Conservation (phyloP, 1,284 basidiomycete species). For the Naganishia cerealis region DNA sequence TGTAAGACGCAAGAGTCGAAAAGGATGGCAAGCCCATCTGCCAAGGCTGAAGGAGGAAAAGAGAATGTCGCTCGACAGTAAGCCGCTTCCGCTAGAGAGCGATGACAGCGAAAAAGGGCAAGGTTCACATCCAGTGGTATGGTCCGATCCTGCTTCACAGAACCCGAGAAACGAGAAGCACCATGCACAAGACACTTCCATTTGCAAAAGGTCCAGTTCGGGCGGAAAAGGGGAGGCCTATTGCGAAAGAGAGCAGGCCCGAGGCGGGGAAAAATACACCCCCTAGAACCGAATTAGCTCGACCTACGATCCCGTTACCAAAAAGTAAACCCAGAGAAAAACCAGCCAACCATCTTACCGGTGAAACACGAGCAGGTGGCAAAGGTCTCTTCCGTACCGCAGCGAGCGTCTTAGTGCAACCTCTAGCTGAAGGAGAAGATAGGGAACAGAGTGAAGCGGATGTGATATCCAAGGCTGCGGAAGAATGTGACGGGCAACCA, state of each 20-base stretch:
- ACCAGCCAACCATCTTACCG: background rate
- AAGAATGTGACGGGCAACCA: background rate
- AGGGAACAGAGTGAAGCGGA: background rate
- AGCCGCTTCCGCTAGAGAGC: background rate
- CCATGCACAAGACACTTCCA: background rate
- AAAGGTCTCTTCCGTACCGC: slow-evolving; percentile 20
- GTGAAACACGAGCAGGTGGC: background rate
- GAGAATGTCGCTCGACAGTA: slow-evolving; percentile 14
- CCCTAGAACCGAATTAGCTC: background rate
- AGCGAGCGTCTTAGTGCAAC: slow-evolving; percentile 9
- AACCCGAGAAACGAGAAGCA: background rate
- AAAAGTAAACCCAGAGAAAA: slow-evolving; percentile 8
- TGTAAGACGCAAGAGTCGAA: background rate
- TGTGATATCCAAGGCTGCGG: background rate
- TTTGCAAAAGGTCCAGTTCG: background rate
- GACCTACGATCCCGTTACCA: slow-evolving; percentile 7
- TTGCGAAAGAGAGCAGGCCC: background rate
- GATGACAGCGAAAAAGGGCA: background rate
- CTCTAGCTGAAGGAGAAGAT: background rate
- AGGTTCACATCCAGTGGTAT: background rate
- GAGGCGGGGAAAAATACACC: background rate
- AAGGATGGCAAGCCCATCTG: background rate
- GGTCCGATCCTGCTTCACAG: background rate
- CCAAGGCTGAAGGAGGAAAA: background rate
- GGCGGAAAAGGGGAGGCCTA: background rate